Evolutionary conservation across 257 asterid genomes (phyloP), one percentile per base, ranked within the genome.

Genomic region (Primulina tabacum): DNA sequence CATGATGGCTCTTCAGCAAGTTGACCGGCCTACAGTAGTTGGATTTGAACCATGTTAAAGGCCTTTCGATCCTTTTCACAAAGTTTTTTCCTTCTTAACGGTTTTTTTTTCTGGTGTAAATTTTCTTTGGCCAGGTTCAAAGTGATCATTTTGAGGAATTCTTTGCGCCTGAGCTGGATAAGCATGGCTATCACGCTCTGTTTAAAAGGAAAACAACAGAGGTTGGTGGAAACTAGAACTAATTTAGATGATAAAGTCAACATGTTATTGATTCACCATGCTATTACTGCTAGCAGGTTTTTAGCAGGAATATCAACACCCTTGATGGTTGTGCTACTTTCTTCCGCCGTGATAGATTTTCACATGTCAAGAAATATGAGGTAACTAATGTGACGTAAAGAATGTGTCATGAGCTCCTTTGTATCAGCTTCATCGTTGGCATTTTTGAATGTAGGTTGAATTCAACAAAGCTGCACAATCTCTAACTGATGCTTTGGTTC

Each of bases 391-490:
- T 67, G 28, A 40, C 55, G 14, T 55, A 9, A 5, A 69, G 16
- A 80, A 57, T 69, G 76, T 59, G 24, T 21, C 43, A 26, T 63
- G 73, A 16, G 29, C 69, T 58, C 68, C 52, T 75, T 68, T 68
- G 9, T 64, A 28, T 77, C 30, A 6, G 60, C 52, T 38, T 64
- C 60, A 71, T 77, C 40, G 33, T 64, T 7, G 47, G 29, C 67
- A 33, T 78, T 47, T 56, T 43, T 33, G 52, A 61, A 38, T 79
- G 77, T 80, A 94, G 99, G 97, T 94, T 75, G 99, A 94, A 81
- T 94, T 91, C 77, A 94, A 94, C 80, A 91, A 94, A 86, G 97
- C 97, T 65, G 99, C 97, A 68, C 99, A 91, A 76, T 91, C 99
- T 70, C 72, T 91, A 73, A 85, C 92, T 69, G 99, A 94, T 73